A percentile compares a stretch with the other conserved stretches of the same genome.
phyloP scores from a whole-genome alignment of 345 rosid species.

The Acer campestre region DNA sequence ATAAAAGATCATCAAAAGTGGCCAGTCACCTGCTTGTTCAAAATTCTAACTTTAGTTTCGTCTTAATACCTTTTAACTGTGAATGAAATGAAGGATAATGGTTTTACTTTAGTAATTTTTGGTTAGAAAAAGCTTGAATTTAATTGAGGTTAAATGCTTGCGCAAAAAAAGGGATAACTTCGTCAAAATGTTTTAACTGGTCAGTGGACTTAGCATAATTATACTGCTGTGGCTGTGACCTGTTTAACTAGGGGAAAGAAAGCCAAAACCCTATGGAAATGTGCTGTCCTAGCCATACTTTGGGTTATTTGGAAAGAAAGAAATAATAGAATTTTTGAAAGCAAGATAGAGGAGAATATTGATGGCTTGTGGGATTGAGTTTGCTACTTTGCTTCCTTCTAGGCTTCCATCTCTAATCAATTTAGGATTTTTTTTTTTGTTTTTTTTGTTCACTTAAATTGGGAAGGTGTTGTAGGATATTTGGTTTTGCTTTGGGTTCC shows the following conservation, averaged over 20 bases:
- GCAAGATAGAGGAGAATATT: no score
- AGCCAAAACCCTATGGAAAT: no score
- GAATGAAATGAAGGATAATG: constrained; percentile 5
- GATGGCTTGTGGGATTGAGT: no score
- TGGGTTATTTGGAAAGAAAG: no score
- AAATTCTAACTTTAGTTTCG: not conserved
- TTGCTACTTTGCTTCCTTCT: no score
- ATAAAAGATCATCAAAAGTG: not conserved
- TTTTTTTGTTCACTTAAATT: no score
- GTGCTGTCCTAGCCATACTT: no score
- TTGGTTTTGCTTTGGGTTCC: not conserved
- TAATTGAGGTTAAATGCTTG: not conserved
- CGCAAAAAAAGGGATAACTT: not conserved
- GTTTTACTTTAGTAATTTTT: not conserved
- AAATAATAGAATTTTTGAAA: no score
- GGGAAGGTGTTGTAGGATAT: not conserved
- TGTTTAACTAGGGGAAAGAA: not conserved
- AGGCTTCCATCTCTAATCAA: no score
- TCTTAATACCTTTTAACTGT: not conserved
- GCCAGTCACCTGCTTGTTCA: not conserved
- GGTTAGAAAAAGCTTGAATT: constrained; percentile 6
- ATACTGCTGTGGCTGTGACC: not conserved
- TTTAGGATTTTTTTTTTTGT: no score
- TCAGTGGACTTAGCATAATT: not conserved
- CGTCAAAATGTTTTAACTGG: not conserved